Conservation (phyloP, 1,284 basidiomycete species). For the Cryptococcus hybrid region DNA sequence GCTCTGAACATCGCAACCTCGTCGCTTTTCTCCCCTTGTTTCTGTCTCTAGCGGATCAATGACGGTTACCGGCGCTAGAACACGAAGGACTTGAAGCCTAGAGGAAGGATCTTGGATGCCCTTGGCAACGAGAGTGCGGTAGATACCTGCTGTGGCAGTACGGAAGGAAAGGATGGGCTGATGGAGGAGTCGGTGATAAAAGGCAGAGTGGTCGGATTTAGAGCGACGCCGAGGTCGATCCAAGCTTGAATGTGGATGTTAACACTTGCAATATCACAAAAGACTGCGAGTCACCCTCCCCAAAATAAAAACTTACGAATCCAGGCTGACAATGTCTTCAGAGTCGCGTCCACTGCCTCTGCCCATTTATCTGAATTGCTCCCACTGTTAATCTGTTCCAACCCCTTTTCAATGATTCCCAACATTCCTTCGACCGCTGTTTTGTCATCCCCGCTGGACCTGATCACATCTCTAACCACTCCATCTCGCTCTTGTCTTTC, state of each 20-base stretch:
- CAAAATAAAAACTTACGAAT: slow-evolving; percentile 65
- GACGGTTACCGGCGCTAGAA: slow-evolving; percentile 78
- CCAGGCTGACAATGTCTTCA: slow-evolving; percentile 89
- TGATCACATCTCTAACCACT: slow-evolving; percentile 81
- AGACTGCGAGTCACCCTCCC: too few species aligned
- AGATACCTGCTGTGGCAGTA: slow-evolving; percentile 73
- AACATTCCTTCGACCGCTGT: slow-evolving; percentile 84
- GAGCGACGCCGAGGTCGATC: slow-evolving; percentile 96
- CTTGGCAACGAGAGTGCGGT: slow-evolving; percentile 82
- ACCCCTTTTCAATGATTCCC: slow-evolving; percentile 73
- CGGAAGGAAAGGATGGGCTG: slow-evolving; percentile 73
- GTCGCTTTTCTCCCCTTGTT: slow-evolving; percentile 65
- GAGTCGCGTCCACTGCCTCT: slow-evolving; percentile 83
- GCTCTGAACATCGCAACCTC: slow-evolving; percentile 86
- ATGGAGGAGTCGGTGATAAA: slow-evolving; percentile 79
- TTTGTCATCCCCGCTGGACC: slow-evolving; percentile 77
- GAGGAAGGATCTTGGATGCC: slow-evolving; percentile 90
- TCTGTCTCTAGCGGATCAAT: slow-evolving; percentile 74
- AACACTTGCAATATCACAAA: too few species aligned
- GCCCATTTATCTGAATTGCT: slow-evolving; percentile 60
- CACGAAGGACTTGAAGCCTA: slow-evolving; percentile 86
- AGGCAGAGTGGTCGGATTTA: slow-evolving; percentile 84
- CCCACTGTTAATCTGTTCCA: slow-evolving; percentile 56
- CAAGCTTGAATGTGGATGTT: slow-evolving; percentile 63
- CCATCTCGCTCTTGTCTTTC: slow-evolving; percentile 74